These are phyloP conservation scores for Pelargonium myrrhifolium DNA, from an alignment of 441 rosid genomes.

Conservation along the genomic window DNA sequence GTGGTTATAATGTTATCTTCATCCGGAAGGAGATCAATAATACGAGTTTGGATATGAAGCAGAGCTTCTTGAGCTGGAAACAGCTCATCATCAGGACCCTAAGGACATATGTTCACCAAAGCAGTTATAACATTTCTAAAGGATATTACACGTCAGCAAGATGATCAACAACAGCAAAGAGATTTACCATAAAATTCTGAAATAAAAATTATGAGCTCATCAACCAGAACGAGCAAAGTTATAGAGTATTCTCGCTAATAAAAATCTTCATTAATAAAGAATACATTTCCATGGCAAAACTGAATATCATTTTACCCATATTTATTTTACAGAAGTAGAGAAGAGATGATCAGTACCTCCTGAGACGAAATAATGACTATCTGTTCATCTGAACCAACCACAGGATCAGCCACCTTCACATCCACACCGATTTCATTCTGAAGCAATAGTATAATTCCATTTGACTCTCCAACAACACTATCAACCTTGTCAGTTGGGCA, in stretches of 20 bases:
- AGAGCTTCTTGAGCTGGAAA: conserved; percentile 98
- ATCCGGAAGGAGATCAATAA: conserved; percentile 64
- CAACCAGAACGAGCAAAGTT: not conserved
- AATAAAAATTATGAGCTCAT: not conserved
- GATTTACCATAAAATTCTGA: not conserved
- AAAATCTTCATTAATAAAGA: conserved; percentile 6
- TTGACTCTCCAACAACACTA: conserved; percentile 61
- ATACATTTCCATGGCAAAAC: not conserved
- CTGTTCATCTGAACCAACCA: conserved; percentile 82
- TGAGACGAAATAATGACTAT: conserved; percentile 74
- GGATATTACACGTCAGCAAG: conserved; percentile 1
- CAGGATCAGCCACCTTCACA: conserved; percentile 61
- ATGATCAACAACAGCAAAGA: not conserved
- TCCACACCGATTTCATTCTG: conserved; percentile 89
- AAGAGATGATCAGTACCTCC: conserved; percentile 46
- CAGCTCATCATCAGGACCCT: conserved; percentile 91
- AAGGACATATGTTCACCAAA: conserved; percentile 18
- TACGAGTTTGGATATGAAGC: conserved; percentile 84
- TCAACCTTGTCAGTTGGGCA: conserved; percentile 77
- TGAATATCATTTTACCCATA: not conserved
- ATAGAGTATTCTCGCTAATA: not conserved
- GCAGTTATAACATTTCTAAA: conserved; percentile 15
- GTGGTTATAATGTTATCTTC: conserved; percentile 72
- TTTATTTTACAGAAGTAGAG: conserved; percentile 2
- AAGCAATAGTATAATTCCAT: conserved; percentile 71